Conservation (phyloP, 257 asterid species). For the Parsonsia alboflavescens region DNA sequence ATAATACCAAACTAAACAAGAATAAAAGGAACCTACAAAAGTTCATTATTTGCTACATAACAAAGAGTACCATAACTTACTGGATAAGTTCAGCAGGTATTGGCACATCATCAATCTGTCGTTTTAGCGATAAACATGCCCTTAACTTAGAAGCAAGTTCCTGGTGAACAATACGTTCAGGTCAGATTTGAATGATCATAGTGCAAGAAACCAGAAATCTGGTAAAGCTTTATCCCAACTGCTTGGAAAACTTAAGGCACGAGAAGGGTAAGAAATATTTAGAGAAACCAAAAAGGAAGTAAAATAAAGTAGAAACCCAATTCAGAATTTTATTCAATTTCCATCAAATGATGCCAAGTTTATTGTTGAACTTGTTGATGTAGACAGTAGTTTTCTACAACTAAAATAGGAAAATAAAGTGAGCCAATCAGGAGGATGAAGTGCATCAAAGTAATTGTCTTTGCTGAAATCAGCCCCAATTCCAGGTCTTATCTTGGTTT, state of each 20-base stretch:
- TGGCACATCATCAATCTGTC: constrained; percentile 63
- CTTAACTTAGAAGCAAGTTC: constrained; percentile 60
- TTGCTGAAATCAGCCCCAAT: background rate
- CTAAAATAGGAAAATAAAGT: constrained; percentile 5
- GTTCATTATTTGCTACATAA: background rate
- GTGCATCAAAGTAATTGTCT: background rate
- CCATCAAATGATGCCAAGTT: background rate
- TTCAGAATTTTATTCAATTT: background rate
- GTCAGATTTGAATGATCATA: background rate
- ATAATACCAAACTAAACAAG: background rate
- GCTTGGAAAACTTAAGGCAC: background rate
- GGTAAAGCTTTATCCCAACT: background rate
- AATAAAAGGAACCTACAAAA: background rate
- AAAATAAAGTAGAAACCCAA: background rate
- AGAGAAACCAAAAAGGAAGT: background rate
- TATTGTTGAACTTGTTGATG: background rate
- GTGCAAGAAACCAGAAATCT: background rate
- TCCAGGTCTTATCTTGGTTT: background rate
- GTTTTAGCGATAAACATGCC: constrained; percentile 45
- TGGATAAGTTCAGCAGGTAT: constrained; percentile 73
- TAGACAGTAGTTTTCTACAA: background rate
- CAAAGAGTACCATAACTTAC: constrained; percentile 33
- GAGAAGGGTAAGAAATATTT: background rate
- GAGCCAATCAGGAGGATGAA: background rate
- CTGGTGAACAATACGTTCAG: constrained; percentile 23